Evolutionary conservation across 2,329 filamentous ascomycete species (phyloP), one percentile per base, ranked within the genome.

Genomic region (Beauveria rudraprayagi): DNA sequence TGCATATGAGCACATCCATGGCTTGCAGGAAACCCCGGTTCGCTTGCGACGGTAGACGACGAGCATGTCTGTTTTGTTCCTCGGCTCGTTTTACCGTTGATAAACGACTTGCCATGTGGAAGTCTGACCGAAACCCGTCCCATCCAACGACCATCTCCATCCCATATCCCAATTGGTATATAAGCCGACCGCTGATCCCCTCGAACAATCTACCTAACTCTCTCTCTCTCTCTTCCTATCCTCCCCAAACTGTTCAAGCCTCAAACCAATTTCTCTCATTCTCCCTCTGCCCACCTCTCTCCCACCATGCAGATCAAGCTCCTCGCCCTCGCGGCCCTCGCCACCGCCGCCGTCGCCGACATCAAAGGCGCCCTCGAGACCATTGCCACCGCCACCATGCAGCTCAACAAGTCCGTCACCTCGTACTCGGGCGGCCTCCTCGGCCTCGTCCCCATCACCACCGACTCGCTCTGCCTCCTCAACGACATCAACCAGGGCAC

Each of bases 391-490:
- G 65, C 70, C 19, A 75, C 75, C 19, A 56, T 67, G 41, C 66
- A 65, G 34, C 72, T 79, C 55, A 70, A 74, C 62, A 60, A 63
- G 46, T 69, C 68, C 40, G 71, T 79, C 19, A 52, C 67, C 19
- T 52, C 61, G 19, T 80, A 76, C 76, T 62, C 78, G 14, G 70
- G 72, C 44, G 69, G 69, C 52, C 64, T 77, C 3, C 63, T 79
- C 17, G 70, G 71, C 30, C 70, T 73, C 0, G 52, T 78, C 1
- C 74, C 76, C 61, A 79, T 82, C 64, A 68, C 76, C 55, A 56
- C 67, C 57, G 67, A 75, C 59, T 76, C 76, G 5, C 67, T 72
- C 7, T 61, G 64, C 10, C 74, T 81, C 2, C 73, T 80, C 30
- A 24, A 64, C 14, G 68, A 71, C 56, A 76, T 80, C 64, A 71